Evolutionary conservation across 495 filamentous ascomycete genomes (phyloP), one percentile per base, ranked within the genome.

Genomic region (Lasiosphaeria ovina): DNA sequence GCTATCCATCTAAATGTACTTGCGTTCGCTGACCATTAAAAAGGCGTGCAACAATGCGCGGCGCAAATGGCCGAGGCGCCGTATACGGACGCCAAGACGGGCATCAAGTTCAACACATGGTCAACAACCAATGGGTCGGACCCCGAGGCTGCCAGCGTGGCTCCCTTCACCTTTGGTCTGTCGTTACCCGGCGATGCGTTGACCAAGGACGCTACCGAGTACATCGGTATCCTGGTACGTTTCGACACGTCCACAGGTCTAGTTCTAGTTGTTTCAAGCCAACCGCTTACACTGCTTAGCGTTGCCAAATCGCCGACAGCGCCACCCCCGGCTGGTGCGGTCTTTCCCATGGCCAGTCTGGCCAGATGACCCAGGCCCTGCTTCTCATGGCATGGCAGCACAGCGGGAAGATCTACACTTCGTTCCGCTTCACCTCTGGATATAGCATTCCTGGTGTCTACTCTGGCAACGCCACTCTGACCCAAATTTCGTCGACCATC

Each of bases 381-480:
- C 74, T 88, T 54, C 74, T 88, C 34, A 72, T 87, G 62, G 82
- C 82, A 14, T 88, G 78, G 76, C 72, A 78, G 9, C 74, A 79
- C 68, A 73, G 77, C 33, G 71, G 77, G 35, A 60, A 75, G 36
- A 74, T 87, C 40, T 69, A 78, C 45, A 86, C 83, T 3, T 81
- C 79, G 3, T 81, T 87, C 71, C 74, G 80, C 36, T 87, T 81
- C 62, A 78, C 83, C 11, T 74, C 76, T 33, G 82, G 81, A 34
- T 90, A 88, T 66, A 72, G 77, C 35, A 71, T 76, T 14, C 87
- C 87, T 0, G 74, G 72, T 4, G 51, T 82, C 35, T 90, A 89
- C 66, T 77, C 76, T 12, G 85, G 85, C 45, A 79, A 80, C 61
- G 85, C 84, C 16, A 81, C 77, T 33, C 58, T 83, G 17, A 85